phyloP scores from a whole-genome alignment of 1,139 yeast genomes.

The Kodamaea anthophila region DNA sequence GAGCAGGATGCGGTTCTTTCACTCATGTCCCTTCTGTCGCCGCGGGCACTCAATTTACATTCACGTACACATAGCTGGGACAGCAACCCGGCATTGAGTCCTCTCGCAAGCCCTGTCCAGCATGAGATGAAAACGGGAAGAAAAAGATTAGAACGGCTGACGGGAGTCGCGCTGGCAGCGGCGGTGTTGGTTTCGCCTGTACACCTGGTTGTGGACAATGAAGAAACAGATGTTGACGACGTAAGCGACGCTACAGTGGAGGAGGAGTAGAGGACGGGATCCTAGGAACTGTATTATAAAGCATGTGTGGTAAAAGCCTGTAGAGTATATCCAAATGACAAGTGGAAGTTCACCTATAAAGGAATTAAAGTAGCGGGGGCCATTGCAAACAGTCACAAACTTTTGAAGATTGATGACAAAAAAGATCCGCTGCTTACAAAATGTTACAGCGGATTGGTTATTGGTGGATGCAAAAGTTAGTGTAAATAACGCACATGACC shows the following conservation, averaged over 20 bases:
- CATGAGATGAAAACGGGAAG: slow-evolving; percentile 5
- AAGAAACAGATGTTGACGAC: slow-evolving; percentile 14
- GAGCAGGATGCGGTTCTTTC: slow-evolving; percentile 44
- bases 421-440: no score
- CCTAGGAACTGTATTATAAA: no score
- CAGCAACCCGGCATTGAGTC: slow-evolving; percentile 16
- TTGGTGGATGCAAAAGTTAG: no score
- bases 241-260: slow-evolving; percentile 9
- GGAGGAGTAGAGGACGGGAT: slow-evolving; percentile 5
- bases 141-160: slow-evolving; percentile 5
- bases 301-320: not conserved
- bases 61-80: slow-evolving; percentile 28
- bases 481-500: no score
- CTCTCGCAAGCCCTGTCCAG: slow-evolving; percentile 17
- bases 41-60: slow-evolving; percentile 27
- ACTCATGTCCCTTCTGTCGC: slow-evolving; percentile 41
- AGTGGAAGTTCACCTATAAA: no score
- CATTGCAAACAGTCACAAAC: no score
- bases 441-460: no score
- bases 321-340: not conserved
- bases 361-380: no score
- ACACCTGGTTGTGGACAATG: slow-evolving; percentile 17
- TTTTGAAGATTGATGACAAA: no score
- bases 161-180: slow-evolving; percentile 5
- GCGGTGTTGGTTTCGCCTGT: slow-evolving; percentile 6